Evolutionary conservation across 2,329 filamentous ascomycete species (phyloP).

Genomic region (Diplodia scrobiculata): DNA sequence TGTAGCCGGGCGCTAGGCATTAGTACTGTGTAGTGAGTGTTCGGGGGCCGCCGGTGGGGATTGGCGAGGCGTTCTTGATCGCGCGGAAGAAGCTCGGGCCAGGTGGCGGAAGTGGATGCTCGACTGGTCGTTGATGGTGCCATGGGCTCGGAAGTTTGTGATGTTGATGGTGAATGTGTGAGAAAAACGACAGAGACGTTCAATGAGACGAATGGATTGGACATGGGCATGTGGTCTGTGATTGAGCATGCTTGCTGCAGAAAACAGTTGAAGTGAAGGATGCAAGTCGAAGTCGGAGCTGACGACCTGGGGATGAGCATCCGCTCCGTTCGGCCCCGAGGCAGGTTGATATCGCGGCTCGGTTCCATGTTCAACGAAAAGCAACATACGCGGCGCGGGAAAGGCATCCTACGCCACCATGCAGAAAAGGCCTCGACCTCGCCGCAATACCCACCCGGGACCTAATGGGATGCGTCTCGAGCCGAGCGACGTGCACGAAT

Average conservation of each 20-base stretch:
- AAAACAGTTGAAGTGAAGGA: not conserved
- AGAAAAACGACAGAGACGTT: not conserved
- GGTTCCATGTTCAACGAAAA: not conserved
- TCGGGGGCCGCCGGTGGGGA: not conserved
- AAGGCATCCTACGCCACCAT: not conserved
- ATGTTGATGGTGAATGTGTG: not conserved
- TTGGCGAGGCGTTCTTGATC: not conserved
- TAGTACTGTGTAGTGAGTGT: not conserved
- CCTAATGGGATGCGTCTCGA: not conserved
- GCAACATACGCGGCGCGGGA: not conserved
- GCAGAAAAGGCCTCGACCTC: not conserved
- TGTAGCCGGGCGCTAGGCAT: not conserved
- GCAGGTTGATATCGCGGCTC: not conserved
- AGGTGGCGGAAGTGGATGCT: not conserved
- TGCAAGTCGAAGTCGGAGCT: not conserved
- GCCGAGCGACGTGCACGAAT: conserved; percentile 5
- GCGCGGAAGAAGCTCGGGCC: not conserved
- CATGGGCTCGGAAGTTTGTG: not conserved
- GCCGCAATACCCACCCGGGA: not conserved
- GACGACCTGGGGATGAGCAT: not conserved
- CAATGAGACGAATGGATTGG: not conserved
- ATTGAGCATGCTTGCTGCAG: not conserved
- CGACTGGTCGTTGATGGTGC: not conserved
- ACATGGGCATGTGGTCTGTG: not conserved
- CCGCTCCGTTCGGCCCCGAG: not conserved